Base-by-base conservation (phyloP, 495 filamentous ascomycete species). In the Acidomyces sp. region DNA sequence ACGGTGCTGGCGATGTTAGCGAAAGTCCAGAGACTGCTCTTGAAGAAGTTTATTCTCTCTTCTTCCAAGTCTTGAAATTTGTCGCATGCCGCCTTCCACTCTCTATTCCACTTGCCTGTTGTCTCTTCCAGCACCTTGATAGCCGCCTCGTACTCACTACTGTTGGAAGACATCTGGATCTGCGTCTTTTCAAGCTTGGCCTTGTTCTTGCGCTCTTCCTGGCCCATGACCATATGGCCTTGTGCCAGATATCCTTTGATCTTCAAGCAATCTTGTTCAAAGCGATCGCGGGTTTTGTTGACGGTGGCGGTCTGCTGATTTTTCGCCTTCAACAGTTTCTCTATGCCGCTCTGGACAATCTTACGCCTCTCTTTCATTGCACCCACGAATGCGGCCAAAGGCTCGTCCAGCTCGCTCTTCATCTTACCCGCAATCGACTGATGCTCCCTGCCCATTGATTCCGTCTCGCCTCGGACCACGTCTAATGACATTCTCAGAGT, bases 11-110 rank as follows among this genome's bases (percentile, higher is more conserved):
- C 80, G 46, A 96, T 82, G 54, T 99, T 99, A 19, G 92, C 92
- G 55, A 95, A 96, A 15, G 73, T 84, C 92, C 92, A 99, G 10
- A 96, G 68, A 55, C 92, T 96, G 63, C 80, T 87, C 67, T 96
- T 99, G 41, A 82, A 82, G 55, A 92, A 96, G 56, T 99, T 92
- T 21, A 99, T 70, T 29, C 92, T 70, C 63, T 99, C 92, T 58
- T 96, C 92, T 62, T 99, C 92, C 7, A 99, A 74, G 53, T 99
- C 92, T 74, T 99, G 92, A 61, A 99, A 99, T 72, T 95, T 96
- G 55, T 99, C 92, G 56, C 92, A 93, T 10, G 86, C 90, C 16
- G 77, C 72, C 64, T 96, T 96, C 92, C 92, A 99, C 54, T 96
- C 87, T 48, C 85, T 71, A 53, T 99, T 96, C 92, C 92, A 99